Percentiles rank a stretch among this genome's conserved stretches.
Conservation (phyloP, 306 rosid species). For the Styphnolobium japonicum region DNA sequence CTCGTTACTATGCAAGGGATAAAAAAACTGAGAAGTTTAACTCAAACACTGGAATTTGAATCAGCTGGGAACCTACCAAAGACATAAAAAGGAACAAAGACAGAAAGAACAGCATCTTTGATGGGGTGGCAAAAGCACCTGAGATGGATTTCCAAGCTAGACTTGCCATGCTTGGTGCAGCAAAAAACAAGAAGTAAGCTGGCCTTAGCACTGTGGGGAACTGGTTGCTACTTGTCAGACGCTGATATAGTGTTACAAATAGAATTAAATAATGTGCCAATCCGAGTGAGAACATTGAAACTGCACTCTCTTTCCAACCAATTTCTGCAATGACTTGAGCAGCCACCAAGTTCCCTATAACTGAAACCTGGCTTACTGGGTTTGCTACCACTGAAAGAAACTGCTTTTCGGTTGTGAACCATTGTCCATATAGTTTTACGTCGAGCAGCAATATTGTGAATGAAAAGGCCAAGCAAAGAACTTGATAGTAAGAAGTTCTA, state of each 20-base stretch:
- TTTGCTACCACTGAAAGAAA: constrained; percentile 49
- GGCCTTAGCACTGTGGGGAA: constrained; percentile 42
- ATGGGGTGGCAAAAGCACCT: constrained; percentile 33
- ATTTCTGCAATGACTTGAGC: constrained; percentile 41
- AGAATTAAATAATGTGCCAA: constrained; percentile 45
- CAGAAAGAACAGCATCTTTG: constrained; percentile 59
- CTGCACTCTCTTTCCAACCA: constrained; percentile 52
- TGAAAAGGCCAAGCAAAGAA: constrained; percentile 38
- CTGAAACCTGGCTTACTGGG: constrained; percentile 51
- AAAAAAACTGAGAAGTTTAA: neutral
- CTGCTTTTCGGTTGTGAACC: constrained; percentile 50
- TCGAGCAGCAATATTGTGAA: constrained; percentile 43
- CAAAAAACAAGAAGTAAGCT: constrained; percentile 50
- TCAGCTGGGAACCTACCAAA: constrained; percentile 32
- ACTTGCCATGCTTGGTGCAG: constrained; percentile 58
- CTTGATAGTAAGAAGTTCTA: neutral
- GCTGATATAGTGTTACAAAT: constrained; percentile 49
- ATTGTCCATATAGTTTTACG: constrained; percentile 42
- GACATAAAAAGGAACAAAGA: constrained; percentile 49
- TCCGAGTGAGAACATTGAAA: constrained; percentile 43
- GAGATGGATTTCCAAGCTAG: constrained; percentile 54
- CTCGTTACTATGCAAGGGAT: neutral
- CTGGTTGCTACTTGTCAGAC: constrained; percentile 29
- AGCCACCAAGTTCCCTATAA: constrained; percentile 46
- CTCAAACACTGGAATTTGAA: neutral